Conservation (phyloP, 2,329 filamentous ascomycete genomes). For the Phialophora expanda region DNA sequence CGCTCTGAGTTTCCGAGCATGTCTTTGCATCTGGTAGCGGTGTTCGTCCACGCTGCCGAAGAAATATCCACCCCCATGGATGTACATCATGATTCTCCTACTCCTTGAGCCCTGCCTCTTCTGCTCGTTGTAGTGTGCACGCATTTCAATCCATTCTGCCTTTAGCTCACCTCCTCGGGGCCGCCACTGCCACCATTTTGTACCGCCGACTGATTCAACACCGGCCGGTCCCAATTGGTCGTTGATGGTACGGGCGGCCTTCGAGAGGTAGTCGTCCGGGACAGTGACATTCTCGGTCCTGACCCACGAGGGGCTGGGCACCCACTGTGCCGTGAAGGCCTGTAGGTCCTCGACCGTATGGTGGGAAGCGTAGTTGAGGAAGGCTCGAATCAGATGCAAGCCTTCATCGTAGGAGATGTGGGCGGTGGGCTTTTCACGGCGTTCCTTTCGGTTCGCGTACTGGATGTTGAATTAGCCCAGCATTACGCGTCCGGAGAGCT, state of each 20-base stretch:
- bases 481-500: conserved; percentile 2
- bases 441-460: conserved; percentile 80
- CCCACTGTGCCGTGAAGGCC: conserved; percentile 87
- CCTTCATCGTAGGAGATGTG: conserved; percentile 95
- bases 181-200: conserved; percentile 89
- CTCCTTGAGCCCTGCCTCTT: conserved; percentile 65
- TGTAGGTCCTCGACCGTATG: conserved; percentile 94
- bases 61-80: conserved; percentile 93
- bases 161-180: conserved; percentile 68
- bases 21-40: conserved; percentile 95
- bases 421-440: conserved; percentile 79
- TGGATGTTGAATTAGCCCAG: conserved; percentile 46
- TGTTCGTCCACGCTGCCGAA: conserved; percentile 96
- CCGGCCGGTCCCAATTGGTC: conserved; percentile 79
- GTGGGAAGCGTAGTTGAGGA: conserved; percentile 81
- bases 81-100: conserved; percentile 85
- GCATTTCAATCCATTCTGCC: conserved; percentile 98
- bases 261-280: conserved; percentile 64
- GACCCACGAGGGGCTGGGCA: conserved; percentile 87
- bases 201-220: conserved; percentile 75
- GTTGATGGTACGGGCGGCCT: conserved; percentile 70
- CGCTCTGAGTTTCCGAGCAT: conserved; percentile 91
- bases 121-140: conserved; percentile 74
- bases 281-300: conserved; percentile 74
- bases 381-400: conserved; percentile 81